These are phyloP conservation scores for Heterobasidion occidentale DNA, from an alignment of 1,284 basidiomycete species.

Conservation along the genomic window DNA sequence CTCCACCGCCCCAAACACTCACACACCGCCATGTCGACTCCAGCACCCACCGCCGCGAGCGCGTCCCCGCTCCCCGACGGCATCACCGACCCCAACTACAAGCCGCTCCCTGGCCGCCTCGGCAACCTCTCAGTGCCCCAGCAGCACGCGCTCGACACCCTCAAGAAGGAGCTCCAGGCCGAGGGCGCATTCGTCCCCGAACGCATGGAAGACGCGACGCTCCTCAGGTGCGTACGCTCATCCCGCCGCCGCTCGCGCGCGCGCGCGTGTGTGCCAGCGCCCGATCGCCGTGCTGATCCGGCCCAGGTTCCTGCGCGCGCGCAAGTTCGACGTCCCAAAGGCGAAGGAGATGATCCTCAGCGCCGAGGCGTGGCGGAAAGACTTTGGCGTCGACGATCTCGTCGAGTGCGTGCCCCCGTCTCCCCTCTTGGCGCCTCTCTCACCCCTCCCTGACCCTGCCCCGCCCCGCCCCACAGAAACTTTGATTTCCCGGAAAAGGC, in stretches of 20 bases:
- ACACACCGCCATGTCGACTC: not conserved
- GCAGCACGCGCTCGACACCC: slow-evolving; percentile 63
- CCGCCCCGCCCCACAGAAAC: slow-evolving; percentile 39
- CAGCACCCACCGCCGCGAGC: slow-evolving; percentile 22
- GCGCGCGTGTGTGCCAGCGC: not conserved
- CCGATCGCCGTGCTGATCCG: not conserved
- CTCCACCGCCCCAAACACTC: too few species aligned
- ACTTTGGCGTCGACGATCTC: slow-evolving; percentile 85
- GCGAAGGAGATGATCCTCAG: slow-evolving; percentile 82
- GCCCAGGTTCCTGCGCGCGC: slow-evolving; percentile 79
- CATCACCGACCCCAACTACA: slow-evolving; percentile 62
- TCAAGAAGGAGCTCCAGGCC: slow-evolving; percentile 61
- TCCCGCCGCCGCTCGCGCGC: not conserved
- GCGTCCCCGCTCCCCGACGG: slow-evolving; percentile 51
- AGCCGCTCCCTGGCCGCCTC: slow-evolving; percentile 68
- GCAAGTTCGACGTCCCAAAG: slow-evolving; percentile 84
- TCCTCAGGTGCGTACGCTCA: slow-evolving; percentile 51
- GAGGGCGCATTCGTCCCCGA: slow-evolving; percentile 58
- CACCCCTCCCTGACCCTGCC: not conserved
- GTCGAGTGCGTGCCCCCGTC: slow-evolving; percentile 49
- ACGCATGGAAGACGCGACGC: slow-evolving; percentile 73
- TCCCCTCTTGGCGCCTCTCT: not conserved
- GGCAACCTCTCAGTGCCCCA: slow-evolving; percentile 79
- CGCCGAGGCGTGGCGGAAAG: slow-evolving; percentile 88
- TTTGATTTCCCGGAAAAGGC: slow-evolving; percentile 87